A percentile compares a stretch with the other conserved stretches of the same genome.
phyloP scores from a whole-genome alignment of 805 yeast genomes.

The Maudiozyma bulderi region DNA sequence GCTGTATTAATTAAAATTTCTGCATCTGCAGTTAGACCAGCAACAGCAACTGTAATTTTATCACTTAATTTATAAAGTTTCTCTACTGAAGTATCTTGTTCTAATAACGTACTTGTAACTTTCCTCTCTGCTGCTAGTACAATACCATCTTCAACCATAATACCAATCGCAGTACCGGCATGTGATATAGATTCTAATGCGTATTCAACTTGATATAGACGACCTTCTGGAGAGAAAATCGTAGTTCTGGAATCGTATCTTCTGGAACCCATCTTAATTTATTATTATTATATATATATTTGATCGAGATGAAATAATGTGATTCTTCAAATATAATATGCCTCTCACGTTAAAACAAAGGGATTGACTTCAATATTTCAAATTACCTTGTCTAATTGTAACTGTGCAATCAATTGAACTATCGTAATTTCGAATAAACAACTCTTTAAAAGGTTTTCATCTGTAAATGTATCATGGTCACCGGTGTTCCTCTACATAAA shows the following conservation, averaged over 20 bases:
- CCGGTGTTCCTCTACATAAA: no score
- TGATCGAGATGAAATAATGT: no score
- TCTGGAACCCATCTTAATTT: constrained; percentile 58
- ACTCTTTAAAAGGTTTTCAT: no score
- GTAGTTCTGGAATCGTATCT: constrained; percentile 99
- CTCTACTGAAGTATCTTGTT: constrained; percentile 89
- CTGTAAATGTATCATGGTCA: no score
- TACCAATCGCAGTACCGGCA: constrained; percentile 95
- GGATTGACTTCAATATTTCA: no score
- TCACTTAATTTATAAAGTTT: constrained; percentile 82
- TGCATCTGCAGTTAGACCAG: constrained; percentile 97
- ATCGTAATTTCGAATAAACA: background rate
- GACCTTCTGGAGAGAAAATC: constrained; percentile 96
- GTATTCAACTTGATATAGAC: constrained; percentile 93
- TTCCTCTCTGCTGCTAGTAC: constrained; percentile 95
- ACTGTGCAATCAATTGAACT: background rate
- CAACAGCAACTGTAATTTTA: constrained; percentile 84
- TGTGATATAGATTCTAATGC: constrained; percentile 96
- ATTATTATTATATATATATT: background rate
- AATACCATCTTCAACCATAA: constrained; percentile 77
- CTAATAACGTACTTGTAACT: constrained; percentile 83
- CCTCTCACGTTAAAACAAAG: no score
- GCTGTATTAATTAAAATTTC: constrained; percentile 80
- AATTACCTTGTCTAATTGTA: background rate
- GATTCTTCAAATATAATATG: no score